Evolutionary conservation across 805 yeast species (phyloP), one percentile per base, ranked within the genome.

Genomic region (Myxozyma melibiosi): DNA sequence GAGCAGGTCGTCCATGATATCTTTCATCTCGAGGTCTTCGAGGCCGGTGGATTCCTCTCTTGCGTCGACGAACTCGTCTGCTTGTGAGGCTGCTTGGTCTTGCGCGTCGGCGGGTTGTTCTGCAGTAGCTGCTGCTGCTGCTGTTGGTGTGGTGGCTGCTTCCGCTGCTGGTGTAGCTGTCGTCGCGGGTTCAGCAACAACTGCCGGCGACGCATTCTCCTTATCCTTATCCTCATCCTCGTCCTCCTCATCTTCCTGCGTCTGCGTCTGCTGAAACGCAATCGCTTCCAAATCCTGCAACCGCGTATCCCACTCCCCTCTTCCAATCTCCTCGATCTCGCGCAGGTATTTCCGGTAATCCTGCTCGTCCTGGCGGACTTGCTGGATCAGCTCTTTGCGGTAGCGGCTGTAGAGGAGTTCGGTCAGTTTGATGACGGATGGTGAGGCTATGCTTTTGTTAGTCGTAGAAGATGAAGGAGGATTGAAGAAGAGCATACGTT

Each of bases 251-350:
- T 25, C 46, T 8, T 31, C 4, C n/a, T 41, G 46, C 11, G 27
- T 27, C 37, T n/a, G 37, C 5, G 7, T 22, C 25, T 50, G 43
- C 24, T 53, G 43, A 22, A 11, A 14, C 22, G 52, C 60, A 33
- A 47, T 45, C 8, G 31, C 39, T 16, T 53, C 66, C 38, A 52
- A 30, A 9, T 63, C 61, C n/a, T 74, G 57, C 14, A 68, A 63
- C 37, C 71, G 69, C 30, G 73, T 74, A 41, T 76, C 77, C 62
- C 76, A 67, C 50, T 71, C 71, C 1, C 80, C 80, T 35, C 68
- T 67, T 48, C 75, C 78, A 14, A 78, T 76, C 61, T 69, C 65
- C 25, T 73, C 74, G 6, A 78, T 76, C 54, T 78, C 80, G 11
- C 64, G 62, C 43, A 71, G 69, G 42, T 71, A 72, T 18, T 53